Conservation (phyloP, 305 asterid genomes). For the Solanum chacoense region DNA sequence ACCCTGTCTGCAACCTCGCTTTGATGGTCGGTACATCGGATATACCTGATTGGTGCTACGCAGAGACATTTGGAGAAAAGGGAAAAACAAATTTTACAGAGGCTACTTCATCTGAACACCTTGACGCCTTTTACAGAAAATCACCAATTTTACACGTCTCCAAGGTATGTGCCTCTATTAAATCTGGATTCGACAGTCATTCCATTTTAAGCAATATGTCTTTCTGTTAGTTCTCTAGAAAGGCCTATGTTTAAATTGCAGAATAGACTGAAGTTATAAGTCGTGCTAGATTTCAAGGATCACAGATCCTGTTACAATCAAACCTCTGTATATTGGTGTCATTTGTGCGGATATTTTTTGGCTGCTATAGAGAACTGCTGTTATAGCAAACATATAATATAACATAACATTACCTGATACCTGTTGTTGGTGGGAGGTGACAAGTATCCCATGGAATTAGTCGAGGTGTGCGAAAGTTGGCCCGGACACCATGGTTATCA, state of each 20-base stretch:
- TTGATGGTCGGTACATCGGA: conserved; percentile 90
- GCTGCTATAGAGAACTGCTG: background rate
- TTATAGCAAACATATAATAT: background rate
- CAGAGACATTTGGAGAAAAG: conserved; percentile 59
- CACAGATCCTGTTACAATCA: background rate
- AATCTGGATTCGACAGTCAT: background rate
- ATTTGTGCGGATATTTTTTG: background rate
- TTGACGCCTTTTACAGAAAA: conserved; percentile 50
- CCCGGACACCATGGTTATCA: background rate
- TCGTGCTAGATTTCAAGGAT: background rate
- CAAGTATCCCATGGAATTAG: background rate
- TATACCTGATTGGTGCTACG: conserved; percentile 90
- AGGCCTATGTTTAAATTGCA: background rate
- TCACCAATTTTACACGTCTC: conserved; percentile 79
- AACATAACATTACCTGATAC: background rate
- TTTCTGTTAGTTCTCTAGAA: background rate
- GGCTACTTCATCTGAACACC: conserved; percentile 74
- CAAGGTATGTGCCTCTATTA: conserved; percentile 33
- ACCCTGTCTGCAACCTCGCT: conserved; percentile 85
- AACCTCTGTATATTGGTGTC: background rate
- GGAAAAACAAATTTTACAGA: conserved; percentile 57
- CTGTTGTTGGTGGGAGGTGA: background rate
- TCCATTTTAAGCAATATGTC: background rate
- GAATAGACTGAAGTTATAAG: background rate
- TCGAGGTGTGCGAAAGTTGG: background rate